Percentiles rank a stretch among this genome's conserved stretches.
These are phyloP conservation scores for Apocynum venetum DNA, from an alignment of 257 asterid genomes.

Conservation along the genomic window DNA sequence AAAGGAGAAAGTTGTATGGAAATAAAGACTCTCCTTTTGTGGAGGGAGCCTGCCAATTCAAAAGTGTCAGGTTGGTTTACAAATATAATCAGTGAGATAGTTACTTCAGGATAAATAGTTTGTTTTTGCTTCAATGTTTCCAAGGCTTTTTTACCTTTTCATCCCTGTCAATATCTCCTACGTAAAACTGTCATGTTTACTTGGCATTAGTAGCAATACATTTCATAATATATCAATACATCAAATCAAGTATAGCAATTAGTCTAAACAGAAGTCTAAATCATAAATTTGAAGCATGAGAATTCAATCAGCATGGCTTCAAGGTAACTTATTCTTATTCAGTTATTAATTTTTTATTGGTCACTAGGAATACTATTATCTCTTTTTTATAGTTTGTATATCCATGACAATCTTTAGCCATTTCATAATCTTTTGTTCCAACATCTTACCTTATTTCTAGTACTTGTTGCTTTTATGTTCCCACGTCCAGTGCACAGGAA, in stretches of 20 bases:
- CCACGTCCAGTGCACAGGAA: conserved; percentile 47
- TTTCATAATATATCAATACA: background rate
- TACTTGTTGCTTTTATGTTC: conserved; percentile 1
- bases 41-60: background rate
- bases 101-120: background rate
- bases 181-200: background rate
- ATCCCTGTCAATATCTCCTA: background rate
- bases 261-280: background rate
- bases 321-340: background rate
- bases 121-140: background rate
- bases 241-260: background rate
- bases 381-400: background rate
- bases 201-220: background rate
- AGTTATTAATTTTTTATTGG: too few relatives aligned
- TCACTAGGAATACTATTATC: background rate
- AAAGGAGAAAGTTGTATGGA: background rate
- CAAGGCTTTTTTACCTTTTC: background rate
- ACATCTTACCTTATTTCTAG: background rate
- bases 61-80: background rate
- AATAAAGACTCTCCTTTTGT: background rate
- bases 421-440: background rate
- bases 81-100: background rate
- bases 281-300: background rate
- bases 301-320: background rate
- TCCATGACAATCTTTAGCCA: background rate